Base-by-base conservation (phyloP, 2,329 filamentous ascomycete genomes). In the Cladosporium sp. region DNA sequence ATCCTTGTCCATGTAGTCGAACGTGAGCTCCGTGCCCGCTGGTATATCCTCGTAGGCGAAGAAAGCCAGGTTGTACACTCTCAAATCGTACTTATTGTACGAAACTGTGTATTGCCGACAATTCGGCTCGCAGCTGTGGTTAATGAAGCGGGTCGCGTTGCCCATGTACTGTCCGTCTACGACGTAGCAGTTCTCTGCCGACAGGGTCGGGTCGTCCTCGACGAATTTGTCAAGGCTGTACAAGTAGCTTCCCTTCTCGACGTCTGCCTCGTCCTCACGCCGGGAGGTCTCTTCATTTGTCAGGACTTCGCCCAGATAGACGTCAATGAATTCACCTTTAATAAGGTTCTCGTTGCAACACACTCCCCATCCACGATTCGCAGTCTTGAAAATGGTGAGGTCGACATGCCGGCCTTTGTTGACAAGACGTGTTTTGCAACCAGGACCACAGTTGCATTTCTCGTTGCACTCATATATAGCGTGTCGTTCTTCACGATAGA, bases 401-500 rank as follows among this genome's bases (percentile, higher is more conserved):
- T 88, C 85, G 0, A 95, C 82, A 55, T 83, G 85, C 2, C 92
- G 83, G 0, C 92, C 91, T 58, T 89, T 84, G 73, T 92, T 90
- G 0, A 95, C 91, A 0, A 93, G 88, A 5, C 91, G 84, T 72
- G 92, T 94, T 1, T 89, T 88, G 72, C 92, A 96, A 21, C 79
- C 70, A 0, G 76, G 73, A 2, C 83, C 83, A 71, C 92, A 96
- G 2, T 78, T 80, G 77, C 92, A 96, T 10, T 83, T 85, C 2
- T 84, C 80, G 71, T 95, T 92, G 74, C 92, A 96, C 73, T 96
- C 92, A 77, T 93, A 94, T 65, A 96, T 90, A 0, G 89, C 74
- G 14, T 75, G 70, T 0, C 81, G 73, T 0, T 74, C 72, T 21
- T 81, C 72, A 0, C 80, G 77, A 65, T 84, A 83, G 68, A 81